phyloP scores from a whole-genome alignment of 2,329 filamentous ascomycete species.

The Cryphonectria parasitica region DNA sequence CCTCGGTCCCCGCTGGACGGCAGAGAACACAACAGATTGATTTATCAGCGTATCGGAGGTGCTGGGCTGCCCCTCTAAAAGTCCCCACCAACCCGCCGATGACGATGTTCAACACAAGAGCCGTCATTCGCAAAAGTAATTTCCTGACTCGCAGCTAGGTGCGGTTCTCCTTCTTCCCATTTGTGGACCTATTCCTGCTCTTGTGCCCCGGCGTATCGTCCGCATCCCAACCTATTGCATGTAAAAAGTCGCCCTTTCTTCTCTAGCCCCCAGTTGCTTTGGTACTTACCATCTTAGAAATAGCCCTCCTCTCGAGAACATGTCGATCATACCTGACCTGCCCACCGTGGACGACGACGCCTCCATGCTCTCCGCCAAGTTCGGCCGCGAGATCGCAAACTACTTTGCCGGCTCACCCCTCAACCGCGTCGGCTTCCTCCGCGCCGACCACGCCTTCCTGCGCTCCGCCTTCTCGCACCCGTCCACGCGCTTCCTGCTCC shows the following conservation, averaged over 20 bases:
- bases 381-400: conserved; percentile 79
- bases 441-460: conserved; percentile 72
- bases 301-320: not conserved
- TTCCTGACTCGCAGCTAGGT: not conserved
- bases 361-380: conserved; percentile 75
- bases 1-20: conserved; percentile 15
- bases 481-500: conserved; percentile 72
- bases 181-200: not conserved
- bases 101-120: conserved; percentile 21
- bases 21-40: conserved; percentile 10
- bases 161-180: not conserved
- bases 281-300: not conserved
- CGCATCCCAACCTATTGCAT: not conserved
- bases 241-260: not conserved
- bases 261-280: not conserved
- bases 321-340: conserved; percentile 46
- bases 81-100: conserved; percentile 24
- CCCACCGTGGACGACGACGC: conserved; percentile 51
- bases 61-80: conserved; percentile 17
- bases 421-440: conserved; percentile 80
- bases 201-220: not conserved
- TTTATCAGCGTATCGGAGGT: conserved; percentile 26
- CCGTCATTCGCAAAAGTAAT: not conserved
- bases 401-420: conserved; percentile 81
- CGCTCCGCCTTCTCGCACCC: conserved; percentile 68